Evolutionary conservation across 192 early-diverging fungal genomes (phyloP), one percentile per base, ranked within the genome.

Genomic region (Entrophospora sp.): DNA sequence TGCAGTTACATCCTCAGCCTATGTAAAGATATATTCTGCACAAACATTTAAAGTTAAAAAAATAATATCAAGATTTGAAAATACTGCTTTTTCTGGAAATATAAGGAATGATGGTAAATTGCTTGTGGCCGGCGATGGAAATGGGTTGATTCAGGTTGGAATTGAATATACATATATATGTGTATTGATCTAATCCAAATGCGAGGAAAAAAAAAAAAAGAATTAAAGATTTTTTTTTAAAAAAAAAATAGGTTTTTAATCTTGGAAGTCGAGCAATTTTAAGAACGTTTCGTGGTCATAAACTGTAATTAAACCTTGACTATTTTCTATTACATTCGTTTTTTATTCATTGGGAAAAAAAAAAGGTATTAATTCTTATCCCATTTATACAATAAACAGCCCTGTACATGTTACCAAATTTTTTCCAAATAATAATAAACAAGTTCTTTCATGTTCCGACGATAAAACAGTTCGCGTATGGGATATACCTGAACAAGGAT

Each of bases 401-500:
- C 87, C 93, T 25, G 90, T 93, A 12, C 92, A 90, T 60, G 79
- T 92, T 7, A 80, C 91, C 6, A 78, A 81, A 62, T 98, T 98
- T 68, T 83, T 88, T 28, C 81, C 86, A 0, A 49, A 24, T 25
- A 83, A 89, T 75, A 87, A 87, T 57, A 84, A 80, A 10, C 84
- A 92, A 56, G 82, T 98, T 35, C 57, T 97, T 61, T 92, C 92
- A 10, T 90, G 83, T 30, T 91, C 90, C 5, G 95, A 97, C 69
- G 96, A 99, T 71, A 85, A 83, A 64, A 94, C 95, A 5, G 92
- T 97, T 36, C 77, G 85, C 46, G 69, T 97, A 36, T 99, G 94
- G 94, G 96, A 99, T 72, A 89, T 99, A 61, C 85, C 96, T 28
- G 86, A 83, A 35, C 85, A 94, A 67, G 74, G 77, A 20, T 70